Evolutionary conservation across 148 eudicot genomes (phyloP), one percentile per base, ranked within the genome.

Genomic region (Euryodendron excelsum): DNA sequence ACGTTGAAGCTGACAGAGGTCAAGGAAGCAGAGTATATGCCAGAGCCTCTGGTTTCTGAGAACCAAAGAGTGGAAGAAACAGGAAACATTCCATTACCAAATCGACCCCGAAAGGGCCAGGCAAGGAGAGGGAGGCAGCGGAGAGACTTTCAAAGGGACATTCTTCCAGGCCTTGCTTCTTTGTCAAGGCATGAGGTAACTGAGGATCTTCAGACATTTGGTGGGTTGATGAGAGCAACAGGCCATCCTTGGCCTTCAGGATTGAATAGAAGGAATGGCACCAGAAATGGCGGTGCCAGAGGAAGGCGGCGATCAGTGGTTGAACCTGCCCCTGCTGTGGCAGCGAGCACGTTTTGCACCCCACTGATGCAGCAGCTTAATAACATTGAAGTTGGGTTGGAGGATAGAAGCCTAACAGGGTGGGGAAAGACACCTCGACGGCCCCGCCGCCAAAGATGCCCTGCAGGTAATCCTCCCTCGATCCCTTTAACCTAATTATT

Each of bases 391-490:
- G 86, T 67, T 50, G 83, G 80, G 73, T 52, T 89, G 71, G 90
- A 87, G 88, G 98, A 90, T 79, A 79, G 88, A 78, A 90, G 93
- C 84, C 80, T 90, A 76, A 87, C 89, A 5, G 91, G 96, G 39
- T 96, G 99, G 99, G 98, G 99, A 41, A 93, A 90, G 85, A 96
- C 94, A 8, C 90, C 97, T 30, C 85, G 98, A 55, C 97, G 99
- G 73, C 99, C 99, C 21, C 84, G 98, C 23, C 80, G 99, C 72
- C 99, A 93, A 73, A 77, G 99, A 80, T 89, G 84, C 84, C 85
- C 92, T 80, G 87, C 93, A 61, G 91, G 97, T 83, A 92, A 88
- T 79, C 83, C 79, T 78, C 80, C 84, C 23, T 50, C 87, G 11
- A 85, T 85, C 73, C 79, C 80, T 33, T 80, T 88, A 80, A 82